Base-by-base conservation (phyloP, 2,329 filamentous ascomycete species). In the Biscogniauxia sp. region DNA sequence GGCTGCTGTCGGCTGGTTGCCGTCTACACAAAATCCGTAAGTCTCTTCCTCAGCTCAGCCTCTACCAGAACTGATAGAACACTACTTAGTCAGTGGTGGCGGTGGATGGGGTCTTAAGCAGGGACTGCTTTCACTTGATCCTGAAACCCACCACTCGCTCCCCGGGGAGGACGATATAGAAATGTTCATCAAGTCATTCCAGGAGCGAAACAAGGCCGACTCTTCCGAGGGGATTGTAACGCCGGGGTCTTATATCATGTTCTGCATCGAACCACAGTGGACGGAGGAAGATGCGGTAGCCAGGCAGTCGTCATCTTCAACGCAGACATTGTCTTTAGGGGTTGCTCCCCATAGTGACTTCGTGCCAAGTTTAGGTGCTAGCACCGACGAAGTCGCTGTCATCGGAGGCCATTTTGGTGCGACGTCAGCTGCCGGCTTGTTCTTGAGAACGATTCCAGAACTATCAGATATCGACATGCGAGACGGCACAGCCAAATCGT, bases 41-140 rank as follows among this genome's bases (percentile, higher is more conserved):
- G 79, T 75, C 17, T 25, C 20, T 25, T 20, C 20, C 41, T 55
- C 41, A 53, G 8, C 65, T 65, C 54, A 69, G 45, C n/a, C 4
- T 68, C 59, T 64, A 57, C 55, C 55, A 53, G 59, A 62, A 59
- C 66, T 70, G 68, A 64, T 53, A 13, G 15, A 51, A 28, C 32
- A 57, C 75, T 79, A n/a, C n/a, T n/a, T n/a, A 82, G 84, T 93
- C 64, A 93, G 90, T 69, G 92, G 92, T 4, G 92, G 92, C 53
- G 92, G 92, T 51, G 92, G 92, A 20, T 96, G 92, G 92, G 92
- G 92, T 17, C 80, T 84, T 59, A 95, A 94, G 73, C 87, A 89
- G 68, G 92, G 92, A 0, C 78, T 96, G 0, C 77, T 96, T 2
- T 92, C 91, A 5, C 80, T 96, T 3, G 91, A 95, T 69, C 90